A percentile compares a stretch with the other conserved stretches of the same genome.
phyloP scores from a whole-genome alignment of 2,329 filamentous ascomycete species.

The Penicillium decumbens region DNA sequence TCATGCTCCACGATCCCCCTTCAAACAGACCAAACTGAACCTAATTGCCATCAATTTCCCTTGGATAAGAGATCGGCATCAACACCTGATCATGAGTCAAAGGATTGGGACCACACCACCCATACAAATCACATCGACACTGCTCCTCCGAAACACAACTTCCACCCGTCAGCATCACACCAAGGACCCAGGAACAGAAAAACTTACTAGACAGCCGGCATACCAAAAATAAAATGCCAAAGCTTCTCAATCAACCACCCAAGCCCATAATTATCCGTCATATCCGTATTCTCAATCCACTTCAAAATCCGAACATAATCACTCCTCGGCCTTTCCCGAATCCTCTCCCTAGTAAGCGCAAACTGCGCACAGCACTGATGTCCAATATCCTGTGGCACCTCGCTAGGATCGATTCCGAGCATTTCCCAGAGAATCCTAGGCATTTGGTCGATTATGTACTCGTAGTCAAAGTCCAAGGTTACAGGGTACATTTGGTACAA shows the following conservation, averaged over 20 bases:
- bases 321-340: too few species aligned
- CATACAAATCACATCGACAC: slow-evolving; percentile 16
- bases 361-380: too few species aligned
- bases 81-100: neutral
- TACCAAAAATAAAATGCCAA: slow-evolving; percentile 20
- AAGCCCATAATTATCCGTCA: slow-evolving; percentile 8
- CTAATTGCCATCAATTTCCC: neutral
- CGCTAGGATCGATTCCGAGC: too few species aligned
- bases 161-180: neutral
- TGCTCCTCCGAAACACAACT: slow-evolving; percentile 10
- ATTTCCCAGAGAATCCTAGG: too few species aligned
- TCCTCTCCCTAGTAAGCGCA: too few species aligned
- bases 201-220: slow-evolving; percentile 15
- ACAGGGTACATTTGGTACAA: too few species aligned
- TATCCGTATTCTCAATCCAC: too few species aligned
- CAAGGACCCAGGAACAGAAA: neutral
- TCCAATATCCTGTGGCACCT: too few species aligned
- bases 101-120: slow-evolving; percentile 14
- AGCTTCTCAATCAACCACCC: slow-evolving; percentile 19
- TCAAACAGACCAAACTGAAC: neutral
- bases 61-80: neutral
- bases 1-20: too few species aligned
- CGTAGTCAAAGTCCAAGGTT: too few species aligned
- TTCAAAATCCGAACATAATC: too few species aligned
- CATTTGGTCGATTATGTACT: too few species aligned